Percentiles rank a stretch among this genome's conserved stretches.
phyloP scores from a whole-genome alignment of 345 rosid genomes.

The Hypericum androsaemum region DNA sequence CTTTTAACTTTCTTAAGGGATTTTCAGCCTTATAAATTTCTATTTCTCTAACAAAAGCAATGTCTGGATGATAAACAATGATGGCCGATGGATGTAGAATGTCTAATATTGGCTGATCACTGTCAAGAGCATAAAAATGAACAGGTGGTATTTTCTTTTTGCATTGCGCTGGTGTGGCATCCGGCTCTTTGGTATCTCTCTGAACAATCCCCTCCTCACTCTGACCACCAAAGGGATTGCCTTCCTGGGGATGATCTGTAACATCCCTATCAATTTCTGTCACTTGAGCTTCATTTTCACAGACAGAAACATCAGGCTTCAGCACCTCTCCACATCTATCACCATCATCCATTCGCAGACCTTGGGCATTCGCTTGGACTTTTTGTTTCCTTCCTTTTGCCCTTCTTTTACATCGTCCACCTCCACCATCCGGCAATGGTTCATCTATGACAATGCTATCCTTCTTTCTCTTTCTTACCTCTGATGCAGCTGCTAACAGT shows the following conservation, averaged over 20 bases:
- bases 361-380: constrained; percentile 20
- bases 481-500: constrained; percentile 66
- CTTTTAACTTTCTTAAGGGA: constrained; percentile 62
- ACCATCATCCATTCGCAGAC: constrained; percentile 21
- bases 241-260: constrained; percentile 17
- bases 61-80: constrained; percentile 87
- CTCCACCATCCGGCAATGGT: constrained; percentile 25
- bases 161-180: constrained; percentile 5
- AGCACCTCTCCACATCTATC: constrained; percentile 17
- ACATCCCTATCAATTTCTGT: constrained; percentile 23
- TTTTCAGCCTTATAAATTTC: constrained; percentile 93
- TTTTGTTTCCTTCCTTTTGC: constrained; percentile 31
- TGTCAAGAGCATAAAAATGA: constrained; percentile 74
- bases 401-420: constrained; percentile 32
- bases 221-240: constrained; percentile 7
- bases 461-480: constrained; percentile 42
- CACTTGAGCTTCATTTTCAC: constrained; percentile 28
- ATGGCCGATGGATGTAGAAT: constrained; percentile 63
- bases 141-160: constrained; percentile 55
- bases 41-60: constrained; percentile 77
- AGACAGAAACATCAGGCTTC: constrained; percentile 25
- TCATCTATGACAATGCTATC: constrained; percentile 27
- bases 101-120: constrained; percentile 73
- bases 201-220: constrained; percentile 15
- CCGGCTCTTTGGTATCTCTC: constrained; percentile 16